Base-by-base conservation (phyloP, 208 protist species). In the Acanthamoeba lenticulata region DNA sequence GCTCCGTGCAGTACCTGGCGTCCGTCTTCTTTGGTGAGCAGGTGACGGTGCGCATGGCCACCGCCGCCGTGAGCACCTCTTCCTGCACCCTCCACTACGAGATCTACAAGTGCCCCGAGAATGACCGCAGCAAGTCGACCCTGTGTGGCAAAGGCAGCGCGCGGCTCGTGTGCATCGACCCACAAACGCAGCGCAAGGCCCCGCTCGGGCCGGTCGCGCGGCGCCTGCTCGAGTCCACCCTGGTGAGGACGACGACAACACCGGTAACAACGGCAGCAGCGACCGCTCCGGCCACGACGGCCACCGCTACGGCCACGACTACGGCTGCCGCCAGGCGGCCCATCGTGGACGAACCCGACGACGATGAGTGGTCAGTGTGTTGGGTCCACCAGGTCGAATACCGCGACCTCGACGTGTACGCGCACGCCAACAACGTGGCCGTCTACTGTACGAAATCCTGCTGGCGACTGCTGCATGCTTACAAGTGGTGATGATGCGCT, bases 301-400 rank as follows among this genome's bases (percentile, higher is more conserved):
- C 67, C 29, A 77, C 67, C 34, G 9, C 65, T 15, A 74, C 6
- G 13, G 27, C 47, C 47, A 52, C 5, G 47, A 52, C 52, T 9
- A 60, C 55, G 15, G 29, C 21, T 27, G 24, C 7, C 9, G 67
- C 67, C 67, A n/a, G 24, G 34, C 67, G 67, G 40, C 15, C 52
- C 21, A n/a, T n/a, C n/a, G n/a, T n/a, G n/a, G n/a, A n/a, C n/a
- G n/a, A n/a, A n/a, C n/a, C n/a, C 3, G 40, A 85, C 0, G 13
- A 36, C 2, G 42, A 52, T 3, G n/a, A 47, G 36, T 85, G 74
- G 74, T 40, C 74, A 6, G 24, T 85, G 9, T 85, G 74, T 40
- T 85, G 74, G 74, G 44, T 85, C 40, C 74, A 85, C 74, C 27
- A 52, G 44, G 74, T 85, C 27, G 74, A 85, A n/a, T 85, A 85